These are phyloP conservation scores for Debaryomyces sp. DNA, from an alignment of 1,139 yeast species.

Conservation along the genomic window DNA sequence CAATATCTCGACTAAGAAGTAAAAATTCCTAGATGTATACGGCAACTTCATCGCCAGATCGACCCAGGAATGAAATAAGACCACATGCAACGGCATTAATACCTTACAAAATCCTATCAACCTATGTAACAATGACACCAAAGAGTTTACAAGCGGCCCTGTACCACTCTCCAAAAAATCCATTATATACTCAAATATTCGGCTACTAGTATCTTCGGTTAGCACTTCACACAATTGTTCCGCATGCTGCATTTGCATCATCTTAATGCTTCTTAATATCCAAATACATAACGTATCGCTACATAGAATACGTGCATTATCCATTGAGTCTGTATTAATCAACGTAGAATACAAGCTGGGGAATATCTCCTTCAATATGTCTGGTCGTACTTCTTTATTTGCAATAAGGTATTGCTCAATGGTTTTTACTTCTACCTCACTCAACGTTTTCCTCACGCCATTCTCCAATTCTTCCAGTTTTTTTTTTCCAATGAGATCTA, in stretches of 20 bases:
- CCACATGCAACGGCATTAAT: slow-evolving; percentile 7
- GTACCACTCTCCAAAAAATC: slow-evolving; percentile 75
- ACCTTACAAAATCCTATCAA: slow-evolving; percentile 18
- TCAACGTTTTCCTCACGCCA: not conserved
- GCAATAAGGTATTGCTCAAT: slow-evolving; percentile 1
- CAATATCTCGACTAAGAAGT: slow-evolving; percentile 59
- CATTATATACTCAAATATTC: slow-evolving; percentile 53
- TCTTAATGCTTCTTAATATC: slow-evolving; percentile 56
- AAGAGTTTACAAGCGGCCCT: slow-evolving; percentile 69
- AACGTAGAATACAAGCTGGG: slow-evolving; percentile 1
- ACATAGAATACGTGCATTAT: slow-evolving; percentile 36
- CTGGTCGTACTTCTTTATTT: slow-evolving; percentile 1
- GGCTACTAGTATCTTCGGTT: not conserved
- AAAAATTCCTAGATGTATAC: slow-evolving; percentile 57
- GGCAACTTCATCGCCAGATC: slow-evolving; percentile 43
- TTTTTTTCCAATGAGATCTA: not conserved
- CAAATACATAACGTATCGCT: slow-evolving; percentile 69
- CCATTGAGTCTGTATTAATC: not conserved
- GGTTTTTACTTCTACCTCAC: not conserved
- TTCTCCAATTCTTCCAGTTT: not conserved
- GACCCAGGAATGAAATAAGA: slow-evolving; percentile 49
- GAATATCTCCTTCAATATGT: not conserved
- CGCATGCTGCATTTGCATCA: not conserved
- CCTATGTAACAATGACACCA: slow-evolving; percentile 49
- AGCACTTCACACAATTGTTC: not conserved